Percentiles rank a stretch among this genome's conserved stretches.
Conservation (phyloP, 2,329 filamentous ascomycete genomes). For the Thelonectria discophora region DNA sequence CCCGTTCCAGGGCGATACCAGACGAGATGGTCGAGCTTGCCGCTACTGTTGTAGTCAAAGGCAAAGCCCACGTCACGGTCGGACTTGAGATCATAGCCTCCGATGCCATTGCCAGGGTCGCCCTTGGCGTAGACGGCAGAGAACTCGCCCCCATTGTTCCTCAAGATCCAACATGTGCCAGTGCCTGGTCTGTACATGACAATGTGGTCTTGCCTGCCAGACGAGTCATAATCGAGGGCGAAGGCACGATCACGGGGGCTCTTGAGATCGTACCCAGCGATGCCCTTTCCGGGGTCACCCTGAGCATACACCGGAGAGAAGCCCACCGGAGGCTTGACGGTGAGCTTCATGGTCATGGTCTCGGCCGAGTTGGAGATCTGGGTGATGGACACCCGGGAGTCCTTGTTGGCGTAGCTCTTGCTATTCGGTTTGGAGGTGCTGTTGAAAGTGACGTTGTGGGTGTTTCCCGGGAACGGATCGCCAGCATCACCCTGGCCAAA, state of each 20-base stretch:
- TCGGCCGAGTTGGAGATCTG: background rate
- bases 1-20: slow-evolving; percentile 11
- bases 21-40: slow-evolving; percentile 7
- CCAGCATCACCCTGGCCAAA: background rate
- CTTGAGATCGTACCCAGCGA: background rate
- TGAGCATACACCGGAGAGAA: background rate
- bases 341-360: background rate
- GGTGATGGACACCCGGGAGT: background rate
- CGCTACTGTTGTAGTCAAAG: slow-evolving; percentile 5
- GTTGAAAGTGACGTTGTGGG: background rate
- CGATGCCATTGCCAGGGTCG: background rate
- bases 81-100: background rate
- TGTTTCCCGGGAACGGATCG: background rate
- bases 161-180: background rate
- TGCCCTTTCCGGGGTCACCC: background rate
- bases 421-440: background rate
- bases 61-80: background rate
- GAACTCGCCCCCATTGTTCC: background rate
- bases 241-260: background rate
- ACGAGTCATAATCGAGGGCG: background rate
- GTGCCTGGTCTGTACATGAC: background rate
- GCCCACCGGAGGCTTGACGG: background rate
- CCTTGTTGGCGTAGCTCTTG: background rate
- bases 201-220: background rate
- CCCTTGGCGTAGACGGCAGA: background rate